These are phyloP conservation scores for Castanea mollissima DNA, from an alignment of 306 rosid genomes.

Conservation along the genomic window DNA sequence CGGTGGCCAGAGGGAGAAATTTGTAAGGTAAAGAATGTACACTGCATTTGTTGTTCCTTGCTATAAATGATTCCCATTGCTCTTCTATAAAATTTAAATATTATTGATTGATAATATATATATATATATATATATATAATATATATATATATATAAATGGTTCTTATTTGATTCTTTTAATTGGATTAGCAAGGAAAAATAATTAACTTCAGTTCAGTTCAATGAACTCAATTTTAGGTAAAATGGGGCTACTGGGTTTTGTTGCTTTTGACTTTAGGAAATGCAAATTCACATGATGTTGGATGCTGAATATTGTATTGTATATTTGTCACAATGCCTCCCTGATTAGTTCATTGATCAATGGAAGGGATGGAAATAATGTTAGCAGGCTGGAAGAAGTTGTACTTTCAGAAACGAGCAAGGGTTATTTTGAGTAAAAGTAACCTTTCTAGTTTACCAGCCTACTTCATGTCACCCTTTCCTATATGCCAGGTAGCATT, in stretches of 20 bases:
- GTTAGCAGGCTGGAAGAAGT: too few relatives aligned
- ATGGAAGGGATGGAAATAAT: too few relatives aligned
- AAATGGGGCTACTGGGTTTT: not conserved
- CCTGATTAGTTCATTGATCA: not conserved
- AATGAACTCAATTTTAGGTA: not conserved
- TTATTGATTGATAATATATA: not conserved
- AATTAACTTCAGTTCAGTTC: not conserved
- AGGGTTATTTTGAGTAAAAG: too few relatives aligned
- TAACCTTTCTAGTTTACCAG: too few relatives aligned
- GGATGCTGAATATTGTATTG: not conserved
- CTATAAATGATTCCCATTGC: not conserved
- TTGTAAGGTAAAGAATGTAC: conserved; percentile 45
- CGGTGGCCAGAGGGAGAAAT: conserved; percentile 48
- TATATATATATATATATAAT: not conserved
- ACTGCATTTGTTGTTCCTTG: not conserved
- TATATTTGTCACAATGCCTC: not conserved
- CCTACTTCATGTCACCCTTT: too few relatives aligned
- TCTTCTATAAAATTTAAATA: not conserved
- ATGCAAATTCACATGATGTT: not conserved
- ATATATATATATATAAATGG: not conserved
- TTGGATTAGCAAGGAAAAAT: not conserved
- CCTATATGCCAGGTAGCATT: too few relatives aligned
- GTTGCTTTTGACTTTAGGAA: not conserved
- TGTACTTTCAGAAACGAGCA: too few relatives aligned
- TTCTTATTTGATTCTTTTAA: not conserved